Percentiles rank a stretch among this genome's conserved stretches.
These are phyloP conservation scores for Fraxinus latifolia DNA, from an alignment of 305 asterid species.

Conservation along the genomic window DNA sequence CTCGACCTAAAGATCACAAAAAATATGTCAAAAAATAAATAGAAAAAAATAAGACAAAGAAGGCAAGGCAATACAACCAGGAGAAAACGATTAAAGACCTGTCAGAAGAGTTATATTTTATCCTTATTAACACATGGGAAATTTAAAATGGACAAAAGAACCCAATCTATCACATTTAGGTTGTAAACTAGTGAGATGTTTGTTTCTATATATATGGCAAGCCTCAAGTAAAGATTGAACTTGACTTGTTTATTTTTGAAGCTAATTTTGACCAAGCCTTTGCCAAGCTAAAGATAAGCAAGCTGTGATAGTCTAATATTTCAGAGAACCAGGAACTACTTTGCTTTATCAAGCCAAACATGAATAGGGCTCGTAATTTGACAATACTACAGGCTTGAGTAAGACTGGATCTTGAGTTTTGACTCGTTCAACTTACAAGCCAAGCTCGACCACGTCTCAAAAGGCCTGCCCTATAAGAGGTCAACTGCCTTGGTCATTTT, in stretches of 20 bases:
- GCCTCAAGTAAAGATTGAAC: conserved; percentile 13
- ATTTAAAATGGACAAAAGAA: neutral
- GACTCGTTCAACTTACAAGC: neutral
- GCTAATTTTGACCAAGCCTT: neutral
- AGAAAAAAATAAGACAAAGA: conserved; percentile 4
- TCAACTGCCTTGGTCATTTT: neutral
- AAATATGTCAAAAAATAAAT: conserved; percentile 19
- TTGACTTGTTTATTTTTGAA: conserved; percentile 17
- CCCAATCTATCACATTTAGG: neutral
- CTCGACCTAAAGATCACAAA: conserved; percentile 59
- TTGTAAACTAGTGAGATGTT: neutral
- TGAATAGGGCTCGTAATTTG: neutral
- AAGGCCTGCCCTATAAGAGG: neutral
- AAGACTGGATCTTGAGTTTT: neutral
- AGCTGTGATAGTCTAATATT: neutral
- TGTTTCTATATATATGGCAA: neutral
- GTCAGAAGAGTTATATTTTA: neutral
- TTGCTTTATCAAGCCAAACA: neutral
- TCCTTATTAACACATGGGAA: neutral
- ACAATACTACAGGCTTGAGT: neutral
- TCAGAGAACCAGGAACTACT: neutral
- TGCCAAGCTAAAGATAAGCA: neutral
- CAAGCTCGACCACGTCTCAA: neutral
- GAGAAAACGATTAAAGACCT: neutral
- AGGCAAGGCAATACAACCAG: neutral